phyloP scores from a whole-genome alignment of 257 asterid genomes.

The Gardenia jasminoides region DNA sequence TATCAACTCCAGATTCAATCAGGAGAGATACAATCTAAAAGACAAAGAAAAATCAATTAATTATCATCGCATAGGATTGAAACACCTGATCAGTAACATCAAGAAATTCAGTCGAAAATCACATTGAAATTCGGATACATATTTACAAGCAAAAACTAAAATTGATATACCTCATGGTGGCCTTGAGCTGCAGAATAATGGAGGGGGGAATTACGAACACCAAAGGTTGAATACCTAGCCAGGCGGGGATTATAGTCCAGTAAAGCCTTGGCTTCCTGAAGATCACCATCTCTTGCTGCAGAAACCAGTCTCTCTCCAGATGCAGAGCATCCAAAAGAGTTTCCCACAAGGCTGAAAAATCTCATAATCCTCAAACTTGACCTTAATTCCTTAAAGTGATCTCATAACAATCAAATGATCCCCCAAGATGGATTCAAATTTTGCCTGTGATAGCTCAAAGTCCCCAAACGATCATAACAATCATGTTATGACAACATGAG shows the following conservation, averaged over 20 bases:
- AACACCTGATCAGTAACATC: conserved; percentile 2
- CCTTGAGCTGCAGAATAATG: conserved; percentile 94
- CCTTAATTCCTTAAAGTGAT: conserved; percentile 11
- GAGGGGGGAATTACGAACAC: conserved; percentile 87
- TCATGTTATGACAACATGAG: neutral
- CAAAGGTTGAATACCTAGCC: conserved; percentile 78
- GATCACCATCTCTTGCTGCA: conserved; percentile 95
- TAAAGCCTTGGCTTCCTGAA: conserved; percentile 91
- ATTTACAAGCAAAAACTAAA: neutral
- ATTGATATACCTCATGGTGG: conserved; percentile 69
- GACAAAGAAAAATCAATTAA: conserved; percentile 20
- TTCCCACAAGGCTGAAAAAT: conserved; percentile 73
- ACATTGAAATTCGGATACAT: neutral
- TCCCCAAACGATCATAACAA: conserved; percentile 11
- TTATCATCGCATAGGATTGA: conserved; percentile 12
- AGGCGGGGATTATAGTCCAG: conserved; percentile 85
- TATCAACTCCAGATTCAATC: conserved; percentile 79
- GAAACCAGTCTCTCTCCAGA: conserved; percentile 87
- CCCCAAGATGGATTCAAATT: conserved; percentile 9
- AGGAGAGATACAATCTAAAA: conserved; percentile 74
- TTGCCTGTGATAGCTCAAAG: conserved; percentile 15
- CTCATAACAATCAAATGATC: neutral
- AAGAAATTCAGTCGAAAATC: conserved; percentile 12
- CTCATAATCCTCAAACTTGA: conserved; percentile 44
- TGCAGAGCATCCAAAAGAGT: conserved; percentile 93